Conservation (phyloP, 495 filamentous ascomycete species). For the Articulospora tetracladia region DNA sequence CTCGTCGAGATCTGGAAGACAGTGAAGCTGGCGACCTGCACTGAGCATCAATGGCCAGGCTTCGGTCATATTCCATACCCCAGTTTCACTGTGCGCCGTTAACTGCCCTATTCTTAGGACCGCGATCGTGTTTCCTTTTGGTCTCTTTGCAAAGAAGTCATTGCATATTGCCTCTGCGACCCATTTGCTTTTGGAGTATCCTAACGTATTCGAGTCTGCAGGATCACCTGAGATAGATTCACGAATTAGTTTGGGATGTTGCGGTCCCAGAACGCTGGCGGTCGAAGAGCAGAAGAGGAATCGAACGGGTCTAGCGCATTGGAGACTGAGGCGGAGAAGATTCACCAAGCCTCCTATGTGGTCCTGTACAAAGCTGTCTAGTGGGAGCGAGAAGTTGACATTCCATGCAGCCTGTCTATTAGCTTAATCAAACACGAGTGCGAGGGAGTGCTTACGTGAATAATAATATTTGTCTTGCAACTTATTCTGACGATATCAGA, state of each 20-base stretch:
- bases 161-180: slow-evolving; percentile 50
- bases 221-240: slow-evolving; percentile 48
- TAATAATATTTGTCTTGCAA: not conserved
- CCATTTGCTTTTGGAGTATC: slow-evolving; percentile 62
- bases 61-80: slow-evolving; percentile 61
- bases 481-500: slow-evolving; percentile 1
- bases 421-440: slow-evolving; percentile 28
- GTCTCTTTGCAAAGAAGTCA: too few relatives aligned
- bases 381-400: slow-evolving; percentile 58
- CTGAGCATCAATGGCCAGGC: slow-evolving; percentile 60
- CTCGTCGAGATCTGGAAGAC: slow-evolving; percentile 49
- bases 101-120: slow-evolving; percentile 58
- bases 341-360: slow-evolving; percentile 43
- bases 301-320: slow-evolving; percentile 19
- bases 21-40: slow-evolving; percentile 38
- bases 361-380: slow-evolving; percentile 46
- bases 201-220: slow-evolving; percentile 45
- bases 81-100: slow-evolving; percentile 45
- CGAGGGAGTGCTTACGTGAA: not conserved
- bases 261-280: slow-evolving; percentile 29
- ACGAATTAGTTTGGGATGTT: slow-evolving; percentile 29
- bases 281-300: slow-evolving; percentile 61
- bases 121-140: slow-evolving; percentile 19
- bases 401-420: slow-evolving; percentile 51
- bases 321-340: slow-evolving; percentile 42